A percentile compares a stretch with the other conserved stretches of the same genome.
These are phyloP conservation scores for Dictyostelium capitatum DNA, from an alignment of 78 protist genomes.

Conservation along the genomic window DNA sequence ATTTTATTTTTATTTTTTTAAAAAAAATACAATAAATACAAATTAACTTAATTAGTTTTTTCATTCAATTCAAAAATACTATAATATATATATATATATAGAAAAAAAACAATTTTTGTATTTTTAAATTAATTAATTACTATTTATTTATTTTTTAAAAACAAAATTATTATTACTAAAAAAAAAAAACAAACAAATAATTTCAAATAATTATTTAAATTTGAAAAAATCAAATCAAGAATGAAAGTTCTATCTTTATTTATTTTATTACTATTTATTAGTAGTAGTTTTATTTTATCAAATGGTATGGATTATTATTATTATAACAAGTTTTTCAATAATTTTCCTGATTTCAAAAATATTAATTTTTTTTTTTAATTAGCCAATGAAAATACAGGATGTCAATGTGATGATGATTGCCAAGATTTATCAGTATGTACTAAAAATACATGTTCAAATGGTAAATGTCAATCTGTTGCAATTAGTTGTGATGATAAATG, in stretches of 20 bases:
- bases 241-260: background rate
- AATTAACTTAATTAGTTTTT: too few relatives aligned
- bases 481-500: conserved; percentile 25
- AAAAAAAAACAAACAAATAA: background rate
- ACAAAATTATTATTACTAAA: too few relatives aligned
- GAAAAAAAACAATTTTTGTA: too few relatives aligned
- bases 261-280: conserved; percentile 8
- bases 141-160: too few relatives aligned
- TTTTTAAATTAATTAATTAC: too few relatives aligned
- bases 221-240: too few relatives aligned
- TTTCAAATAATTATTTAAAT: too few relatives aligned
- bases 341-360: background rate
- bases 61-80: too few relatives aligned
- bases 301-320: background rate
- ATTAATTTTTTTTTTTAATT: background rate
- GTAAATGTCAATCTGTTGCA: background rate
- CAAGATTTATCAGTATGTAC: conserved; percentile 31
- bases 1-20: too few relatives aligned
- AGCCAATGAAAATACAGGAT: background rate
- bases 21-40: background rate
- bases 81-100: too few relatives aligned
- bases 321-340: background rate
- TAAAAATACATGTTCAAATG: conserved; percentile 4
- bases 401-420: background rate
- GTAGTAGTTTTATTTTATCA: background rate